Evolutionary conservation across 768 basidiomycete species (phyloP).

Genomic region (Tulasnella sp.): DNA sequence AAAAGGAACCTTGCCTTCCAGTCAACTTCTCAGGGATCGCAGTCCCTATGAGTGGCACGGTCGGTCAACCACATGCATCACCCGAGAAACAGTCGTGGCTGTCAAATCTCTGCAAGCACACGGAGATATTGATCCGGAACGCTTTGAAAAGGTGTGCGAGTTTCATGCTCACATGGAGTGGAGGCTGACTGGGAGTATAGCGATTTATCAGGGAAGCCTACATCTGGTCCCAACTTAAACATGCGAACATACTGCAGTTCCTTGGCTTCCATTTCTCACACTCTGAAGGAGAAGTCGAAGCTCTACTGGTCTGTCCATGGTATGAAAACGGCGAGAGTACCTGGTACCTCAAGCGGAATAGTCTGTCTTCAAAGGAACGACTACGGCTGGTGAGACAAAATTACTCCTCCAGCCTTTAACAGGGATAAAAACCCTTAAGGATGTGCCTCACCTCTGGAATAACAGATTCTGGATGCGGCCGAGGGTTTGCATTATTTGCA

Average conservation of each 20-base stretch:
- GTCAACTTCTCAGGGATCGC: background rate
- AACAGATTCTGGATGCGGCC: background rate
- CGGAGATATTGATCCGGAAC: background rate
- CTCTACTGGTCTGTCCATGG: background rate
- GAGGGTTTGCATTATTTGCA: slow-evolving; percentile 19
- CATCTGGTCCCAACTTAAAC: background rate
- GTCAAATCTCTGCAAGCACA: background rate
- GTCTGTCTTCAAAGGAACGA: background rate
- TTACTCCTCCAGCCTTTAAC: background rate
- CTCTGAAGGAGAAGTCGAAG: background rate
- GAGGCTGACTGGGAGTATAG: background rate
- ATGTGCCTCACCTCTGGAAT: background rate
- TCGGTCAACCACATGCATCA: too few species aligned
- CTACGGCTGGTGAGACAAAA: background rate
- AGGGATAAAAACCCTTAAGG: background rate
- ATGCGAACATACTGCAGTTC: background rate
- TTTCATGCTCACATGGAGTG: too few species aligned
- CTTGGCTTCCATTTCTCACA: background rate
- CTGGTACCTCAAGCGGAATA: background rate
- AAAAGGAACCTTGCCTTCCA: background rate
- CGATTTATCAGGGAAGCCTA: background rate
- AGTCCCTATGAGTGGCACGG: background rate
- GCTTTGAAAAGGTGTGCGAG: background rate
- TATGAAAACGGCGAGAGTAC: background rate
- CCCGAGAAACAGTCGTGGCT: background rate